Conservation (phyloP, 1,284 basidiomycete species). For the Xerocomus nothofagi region DNA sequence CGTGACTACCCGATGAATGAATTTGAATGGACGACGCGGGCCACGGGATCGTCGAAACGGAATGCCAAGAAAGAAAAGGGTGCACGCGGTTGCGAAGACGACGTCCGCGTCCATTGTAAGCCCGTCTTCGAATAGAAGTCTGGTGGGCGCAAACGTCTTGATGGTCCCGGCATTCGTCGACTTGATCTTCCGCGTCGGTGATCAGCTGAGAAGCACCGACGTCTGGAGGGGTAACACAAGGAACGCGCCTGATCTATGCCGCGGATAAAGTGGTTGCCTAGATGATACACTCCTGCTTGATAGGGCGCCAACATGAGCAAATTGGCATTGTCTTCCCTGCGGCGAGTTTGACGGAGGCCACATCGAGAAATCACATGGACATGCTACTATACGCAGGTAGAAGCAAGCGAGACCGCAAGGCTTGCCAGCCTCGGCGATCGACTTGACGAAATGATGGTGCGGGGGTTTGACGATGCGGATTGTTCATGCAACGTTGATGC, state of each 20-base stretch:
- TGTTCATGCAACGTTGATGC: no score
- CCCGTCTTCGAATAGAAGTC: conserved; percentile 59
- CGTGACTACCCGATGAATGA: conserved; percentile 34
- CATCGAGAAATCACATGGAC: not conserved
- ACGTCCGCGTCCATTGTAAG: conserved; percentile 48
- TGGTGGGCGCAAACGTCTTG: not conserved
- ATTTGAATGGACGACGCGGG: conserved; percentile 12
- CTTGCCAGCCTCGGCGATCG: not conserved
- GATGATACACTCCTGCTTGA: not conserved
- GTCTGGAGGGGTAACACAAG: not conserved
- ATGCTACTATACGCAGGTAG: no score
- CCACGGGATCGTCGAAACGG: conserved; percentile 18
- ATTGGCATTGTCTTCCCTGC: not conserved
- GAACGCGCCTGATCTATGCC: not conserved
- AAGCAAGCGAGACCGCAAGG: not conserved
- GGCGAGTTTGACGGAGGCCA: not conserved
- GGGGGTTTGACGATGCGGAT: no score
- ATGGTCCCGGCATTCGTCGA: not conserved
- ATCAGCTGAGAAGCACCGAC: conserved; percentile 60
- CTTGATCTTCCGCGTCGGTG: conserved; percentile 24
- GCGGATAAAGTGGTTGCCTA: not conserved
- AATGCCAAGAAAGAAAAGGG: not conserved
- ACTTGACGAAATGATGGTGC: conserved; percentile 20
- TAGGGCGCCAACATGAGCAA: not conserved
- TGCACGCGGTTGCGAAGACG: conserved; percentile 57